Percentiles rank a stretch among this genome's conserved stretches.
Evolutionary conservation across 2,329 filamentous ascomycete genomes (phyloP).

Genomic region (Trichophyton verrucosum): DNA sequence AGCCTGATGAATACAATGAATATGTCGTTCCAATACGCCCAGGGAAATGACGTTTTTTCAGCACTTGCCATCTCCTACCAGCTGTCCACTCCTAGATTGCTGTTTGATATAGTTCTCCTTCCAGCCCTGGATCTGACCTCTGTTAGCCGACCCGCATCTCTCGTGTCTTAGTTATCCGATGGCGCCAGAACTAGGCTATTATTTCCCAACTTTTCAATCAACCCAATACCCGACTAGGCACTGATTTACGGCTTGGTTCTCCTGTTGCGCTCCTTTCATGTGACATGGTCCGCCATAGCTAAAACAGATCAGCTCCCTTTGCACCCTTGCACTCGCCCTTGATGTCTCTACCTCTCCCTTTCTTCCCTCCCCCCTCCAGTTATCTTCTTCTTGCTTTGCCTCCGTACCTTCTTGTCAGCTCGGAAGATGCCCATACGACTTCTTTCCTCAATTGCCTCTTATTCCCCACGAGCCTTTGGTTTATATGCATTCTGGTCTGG

Average conservation of each 20-base stretch:
- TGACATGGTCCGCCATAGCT: too few species aligned
- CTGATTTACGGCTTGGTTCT: too few species aligned
- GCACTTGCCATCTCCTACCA: too few species aligned
- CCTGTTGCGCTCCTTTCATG: too few species aligned
- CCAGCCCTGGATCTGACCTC: too few species aligned
- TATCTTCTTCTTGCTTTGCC: neutral
- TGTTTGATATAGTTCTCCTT: too few species aligned
- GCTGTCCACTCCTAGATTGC: too few species aligned
- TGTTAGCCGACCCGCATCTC: too few species aligned
- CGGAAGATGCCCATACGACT: neutral
- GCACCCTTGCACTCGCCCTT: neutral
- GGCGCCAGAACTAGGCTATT: neutral
- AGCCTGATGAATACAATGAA: slow-evolving; percentile 29
- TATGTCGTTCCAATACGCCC: neutral
- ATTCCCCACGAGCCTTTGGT: neutral
- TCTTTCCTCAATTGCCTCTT: neutral
- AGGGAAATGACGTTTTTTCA: neutral
- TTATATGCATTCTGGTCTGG: neutral
- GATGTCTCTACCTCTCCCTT: neutral
- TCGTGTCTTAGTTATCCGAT: neutral
- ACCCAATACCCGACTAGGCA: too few species aligned
- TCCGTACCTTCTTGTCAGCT: neutral
- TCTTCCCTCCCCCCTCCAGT: neutral
- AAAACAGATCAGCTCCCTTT: too few species aligned
- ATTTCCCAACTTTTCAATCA: too few species aligned